phyloP scores from a whole-genome alignment of 345 rosid species.

The Conringia planisiliqua region DNA sequence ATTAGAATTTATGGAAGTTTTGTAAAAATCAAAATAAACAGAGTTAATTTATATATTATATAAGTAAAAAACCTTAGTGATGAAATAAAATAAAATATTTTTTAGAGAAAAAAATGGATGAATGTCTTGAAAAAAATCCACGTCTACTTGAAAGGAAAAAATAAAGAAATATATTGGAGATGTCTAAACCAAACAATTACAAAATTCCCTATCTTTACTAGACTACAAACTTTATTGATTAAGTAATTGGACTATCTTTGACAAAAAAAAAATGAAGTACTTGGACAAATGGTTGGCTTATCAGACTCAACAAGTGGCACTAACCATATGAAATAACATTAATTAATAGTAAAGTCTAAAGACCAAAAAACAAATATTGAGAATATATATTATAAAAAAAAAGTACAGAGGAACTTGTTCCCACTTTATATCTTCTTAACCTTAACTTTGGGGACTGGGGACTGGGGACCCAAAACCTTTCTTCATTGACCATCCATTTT shows the following conservation, averaged over 20 bases:
- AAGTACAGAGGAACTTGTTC: slow-evolving; percentile 20
- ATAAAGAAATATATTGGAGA: too few relatives aligned
- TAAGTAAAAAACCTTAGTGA: too few relatives aligned
- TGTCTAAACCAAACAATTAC: too few relatives aligned
- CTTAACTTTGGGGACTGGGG: slow-evolving; percentile 30
- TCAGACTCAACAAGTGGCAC: slow-evolving; percentile 11
- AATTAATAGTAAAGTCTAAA: not conserved
- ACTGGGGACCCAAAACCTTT: slow-evolving; percentile 21
- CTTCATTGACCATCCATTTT: slow-evolving; percentile 29
- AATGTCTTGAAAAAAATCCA: too few relatives aligned
- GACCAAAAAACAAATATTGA: slow-evolving; percentile 15
- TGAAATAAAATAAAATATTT: too few relatives aligned
- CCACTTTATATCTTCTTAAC: slow-evolving; percentile 15
- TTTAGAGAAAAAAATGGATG: too few relatives aligned
- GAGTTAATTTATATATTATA: too few relatives aligned
- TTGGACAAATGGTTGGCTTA: slow-evolving; percentile 15
- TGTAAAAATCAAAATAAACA: too few relatives aligned
- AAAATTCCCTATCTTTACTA: not conserved
- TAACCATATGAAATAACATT: not conserved
- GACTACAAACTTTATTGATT: not conserved
- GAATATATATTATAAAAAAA: slow-evolving; percentile 12
- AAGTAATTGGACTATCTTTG: not conserved
- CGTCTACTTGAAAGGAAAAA: too few relatives aligned
- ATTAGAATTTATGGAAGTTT: too few relatives aligned
- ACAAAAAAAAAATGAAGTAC: not conserved